Percentiles rank a stretch among this genome's conserved stretches.
Evolutionary conservation across 2,329 filamentous ascomycete genomes (phyloP).

Genomic region (Ophiostoma sp.): DNA sequence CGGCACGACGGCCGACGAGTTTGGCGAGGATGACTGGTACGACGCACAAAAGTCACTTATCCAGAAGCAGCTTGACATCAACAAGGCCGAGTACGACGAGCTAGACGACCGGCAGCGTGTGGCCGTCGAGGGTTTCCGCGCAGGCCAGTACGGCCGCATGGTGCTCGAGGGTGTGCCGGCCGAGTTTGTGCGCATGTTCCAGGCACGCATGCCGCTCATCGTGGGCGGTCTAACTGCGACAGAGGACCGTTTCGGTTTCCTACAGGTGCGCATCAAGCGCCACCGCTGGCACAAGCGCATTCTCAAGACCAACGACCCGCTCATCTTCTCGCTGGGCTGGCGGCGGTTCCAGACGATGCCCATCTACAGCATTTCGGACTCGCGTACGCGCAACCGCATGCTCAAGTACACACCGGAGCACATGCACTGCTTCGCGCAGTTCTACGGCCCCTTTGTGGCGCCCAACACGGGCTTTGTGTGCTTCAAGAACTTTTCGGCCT

Average conservation of each 20-base stretch:
- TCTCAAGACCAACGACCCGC: constrained; percentile 93
- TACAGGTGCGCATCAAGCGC: constrained; percentile 94
- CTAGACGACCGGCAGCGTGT: constrained; percentile 82
- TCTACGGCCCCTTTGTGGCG: constrained; percentile 91
- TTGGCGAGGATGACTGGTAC: constrained; percentile 98
- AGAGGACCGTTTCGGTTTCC: constrained; percentile 92
- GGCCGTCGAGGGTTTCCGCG: constrained; percentile 84
- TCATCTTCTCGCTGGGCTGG: constrained; percentile 97
- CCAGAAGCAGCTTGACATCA: constrained; percentile 95
- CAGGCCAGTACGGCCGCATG: constrained; percentile 90
- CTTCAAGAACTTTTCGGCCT: constrained; percentile 83
- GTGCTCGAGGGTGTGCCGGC: constrained; percentile 85
- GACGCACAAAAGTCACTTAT: constrained; percentile 92
- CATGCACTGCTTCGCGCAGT: constrained; percentile 97
- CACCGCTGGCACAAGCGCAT: constrained; percentile 99
- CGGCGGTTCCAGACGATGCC: constrained; percentile 89
- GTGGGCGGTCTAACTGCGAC: constrained; percentile 90
- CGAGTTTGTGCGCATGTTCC: constrained; percentile 84
- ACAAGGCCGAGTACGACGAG: constrained; percentile 85
- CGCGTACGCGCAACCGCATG: constrained; percentile 91
- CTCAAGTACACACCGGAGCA: constrained; percentile 99
- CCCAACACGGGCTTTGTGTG: constrained; percentile 95
- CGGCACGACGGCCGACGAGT: constrained; percentile 65
- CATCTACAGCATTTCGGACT: constrained; percentile 93
- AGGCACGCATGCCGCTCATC: constrained; percentile 78